These are phyloP conservation scores for Camptophora hylomeconis DNA, from an alignment of 2,329 filamentous ascomycete species.

Conservation along the genomic window DNA sequence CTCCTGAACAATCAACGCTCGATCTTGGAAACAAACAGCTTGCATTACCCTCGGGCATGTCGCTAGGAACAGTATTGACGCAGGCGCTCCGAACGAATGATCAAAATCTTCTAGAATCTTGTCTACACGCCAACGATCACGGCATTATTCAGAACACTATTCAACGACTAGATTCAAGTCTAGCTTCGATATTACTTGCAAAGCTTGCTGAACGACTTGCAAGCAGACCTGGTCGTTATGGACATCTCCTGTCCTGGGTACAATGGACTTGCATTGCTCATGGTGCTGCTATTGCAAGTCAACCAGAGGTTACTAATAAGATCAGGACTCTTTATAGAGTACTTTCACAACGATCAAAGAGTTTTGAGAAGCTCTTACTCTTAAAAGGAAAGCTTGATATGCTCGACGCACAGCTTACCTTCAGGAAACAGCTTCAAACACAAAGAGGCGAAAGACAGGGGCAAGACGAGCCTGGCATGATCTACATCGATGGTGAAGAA, in stretches of 20 bases:
- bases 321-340: conserved; percentile 73
- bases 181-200: conserved; percentile 66
- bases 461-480: conserved; percentile 42
- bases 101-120: conserved; percentile 76
- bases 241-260: conserved; percentile 85
- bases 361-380: conserved; percentile 67
- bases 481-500: conserved; percentile 74
- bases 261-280: conserved; percentile 90
- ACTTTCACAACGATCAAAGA: conserved; percentile 71
- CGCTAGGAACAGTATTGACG: conserved; percentile 80
- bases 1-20: conserved; percentile 27
- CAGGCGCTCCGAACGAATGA: conserved; percentile 92
- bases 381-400: conserved; percentile 94
- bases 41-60: conserved; percentile 58
- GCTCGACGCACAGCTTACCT: conserved; percentile 75
- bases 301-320: conserved; percentile 68
- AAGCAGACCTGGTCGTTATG: conserved; percentile 74
- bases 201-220: conserved; percentile 80
- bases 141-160: conserved; percentile 76
- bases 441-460: conserved; percentile 42
- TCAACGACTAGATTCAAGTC: conserved; percentile 72
- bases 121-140: conserved; percentile 67
- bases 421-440: conserved; percentile 51
- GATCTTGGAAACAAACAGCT: conserved; percentile 28
- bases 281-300: conserved; percentile 76